A percentile compares a stretch with the other conserved stretches of the same genome.
Conservation (phyloP, 2,329 filamentous ascomycete genomes). For the Beauveria brongniartii region DNA sequence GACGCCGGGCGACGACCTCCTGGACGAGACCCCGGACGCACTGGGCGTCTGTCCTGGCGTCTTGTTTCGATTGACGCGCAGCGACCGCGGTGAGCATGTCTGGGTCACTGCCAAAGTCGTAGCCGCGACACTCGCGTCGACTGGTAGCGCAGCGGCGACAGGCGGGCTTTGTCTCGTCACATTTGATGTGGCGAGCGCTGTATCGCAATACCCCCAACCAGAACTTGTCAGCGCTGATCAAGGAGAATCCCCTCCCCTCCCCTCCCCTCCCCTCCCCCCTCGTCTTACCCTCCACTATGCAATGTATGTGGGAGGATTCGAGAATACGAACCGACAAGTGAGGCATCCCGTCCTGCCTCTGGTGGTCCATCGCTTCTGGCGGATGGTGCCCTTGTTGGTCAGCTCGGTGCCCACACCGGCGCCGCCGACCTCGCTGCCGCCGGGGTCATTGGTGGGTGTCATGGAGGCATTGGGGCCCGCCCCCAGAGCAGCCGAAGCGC, state of each 20-base stretch:
- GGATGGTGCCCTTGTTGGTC: slow-evolving; percentile 1
- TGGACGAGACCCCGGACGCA: neutral
- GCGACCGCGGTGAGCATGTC: neutral
- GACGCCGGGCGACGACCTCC: neutral
- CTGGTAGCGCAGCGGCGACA: neutral
- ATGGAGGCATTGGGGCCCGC: too few relatives aligned
- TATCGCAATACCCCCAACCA: neutral
- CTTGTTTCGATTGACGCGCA: neutral
- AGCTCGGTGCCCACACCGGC: neutral
- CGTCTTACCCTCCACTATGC: too few relatives aligned
- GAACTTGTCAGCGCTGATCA: neutral
- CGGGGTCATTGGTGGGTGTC: neutral
- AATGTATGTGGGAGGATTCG: neutral
- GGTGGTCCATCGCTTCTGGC: slow-evolving; percentile 4
- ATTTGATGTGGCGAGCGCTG: neutral
- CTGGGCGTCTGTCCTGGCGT: neutral
- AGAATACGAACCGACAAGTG: neutral
- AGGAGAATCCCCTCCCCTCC: too few relatives aligned
- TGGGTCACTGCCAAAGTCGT: neutral
- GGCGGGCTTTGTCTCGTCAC: neutral
- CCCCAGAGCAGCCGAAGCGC: too few relatives aligned
- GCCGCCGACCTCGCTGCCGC: neutral
- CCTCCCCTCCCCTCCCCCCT: too few relatives aligned
- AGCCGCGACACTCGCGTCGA: neutral
- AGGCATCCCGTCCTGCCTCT: slow-evolving; percentile 2